Conservation (phyloP, 2,329 filamentous ascomycete species). For the Apiospora aurea region DNA sequence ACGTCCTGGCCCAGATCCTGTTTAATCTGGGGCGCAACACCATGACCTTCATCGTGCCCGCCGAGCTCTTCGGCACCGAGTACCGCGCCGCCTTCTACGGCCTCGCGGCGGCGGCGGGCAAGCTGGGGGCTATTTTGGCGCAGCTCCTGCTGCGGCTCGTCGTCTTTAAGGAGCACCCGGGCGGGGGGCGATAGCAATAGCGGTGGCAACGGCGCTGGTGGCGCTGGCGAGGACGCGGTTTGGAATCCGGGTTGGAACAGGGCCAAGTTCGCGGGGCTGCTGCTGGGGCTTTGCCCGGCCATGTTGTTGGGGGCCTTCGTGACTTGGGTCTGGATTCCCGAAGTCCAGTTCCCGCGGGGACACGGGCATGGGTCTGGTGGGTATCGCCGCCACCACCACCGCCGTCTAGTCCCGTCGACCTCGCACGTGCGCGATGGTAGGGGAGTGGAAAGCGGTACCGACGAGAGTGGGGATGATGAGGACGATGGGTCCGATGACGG, state of each 20-base stretch:
- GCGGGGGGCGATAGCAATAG: too few species aligned
- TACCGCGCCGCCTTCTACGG: conserved; percentile 69
- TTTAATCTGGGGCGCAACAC: conserved; percentile 65
- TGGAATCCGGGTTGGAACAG: conserved; percentile 13
- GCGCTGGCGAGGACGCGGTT: neutral
- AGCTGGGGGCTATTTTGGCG: conserved; percentile 62
- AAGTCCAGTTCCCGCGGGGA: conserved; percentile 35
- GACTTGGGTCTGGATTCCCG: conserved; percentile 36
- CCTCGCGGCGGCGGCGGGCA: conserved; percentile 66
- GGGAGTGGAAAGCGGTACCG: neutral
- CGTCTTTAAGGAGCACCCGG: conserved; percentile 25
- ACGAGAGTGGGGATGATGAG: neutral
- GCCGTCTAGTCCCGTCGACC: too few species aligned
- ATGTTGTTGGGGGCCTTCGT: conserved; percentile 36
- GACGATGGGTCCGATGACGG: neutral
- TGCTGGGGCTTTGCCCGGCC: conserved; percentile 34
- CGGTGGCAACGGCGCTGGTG: neutral
- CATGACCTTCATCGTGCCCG: conserved; percentile 69
- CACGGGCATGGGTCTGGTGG: conserved; percentile 25
- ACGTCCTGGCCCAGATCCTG: conserved; percentile 60
- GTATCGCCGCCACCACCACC: neutral
- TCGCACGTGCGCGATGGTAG: neutral
- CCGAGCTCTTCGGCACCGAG: conserved; percentile 68
- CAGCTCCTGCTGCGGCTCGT: conserved; percentile 50
- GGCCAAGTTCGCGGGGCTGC: conserved; percentile 31